Evolutionary conservation across 176 grass and related monocot species (phyloP), one percentile per base, ranked within the genome.

Genomic region (Rhynchospora pubera): DNA sequence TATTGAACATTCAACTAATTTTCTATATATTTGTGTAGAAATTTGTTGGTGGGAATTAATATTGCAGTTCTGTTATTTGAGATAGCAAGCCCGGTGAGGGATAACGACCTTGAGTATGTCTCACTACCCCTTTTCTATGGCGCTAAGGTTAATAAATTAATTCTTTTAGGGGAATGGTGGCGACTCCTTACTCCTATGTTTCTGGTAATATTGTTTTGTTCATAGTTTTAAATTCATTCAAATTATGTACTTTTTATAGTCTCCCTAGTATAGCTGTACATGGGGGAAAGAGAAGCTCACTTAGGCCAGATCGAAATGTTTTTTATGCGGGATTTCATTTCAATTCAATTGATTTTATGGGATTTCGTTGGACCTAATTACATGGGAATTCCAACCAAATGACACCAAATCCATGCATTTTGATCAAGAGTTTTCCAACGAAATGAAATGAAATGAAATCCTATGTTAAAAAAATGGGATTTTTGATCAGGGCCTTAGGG

Each of bases 141-240:
- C 71, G 90, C 88, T 30, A 94, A 94, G 86, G 86, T 94, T 73
- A 94, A 94, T 65, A 85, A 90, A 57, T 64, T 94, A 62, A 94
- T 94, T 82, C 88, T 94, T 80, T 87, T 87, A 16, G 93, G 93
- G 44, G 93, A 94, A 78, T 94, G 93, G 93, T 94, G 93, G 93
- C 86, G 93, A 78, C 83, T 94, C 65, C 55, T 94, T 57, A 94
- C 93, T 51, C 93, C 93, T 60, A 94, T 94, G 93, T 94, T 89
- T 77, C 85, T 94, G 89, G 93, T 94, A 94, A 65, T 16, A 23
- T 23, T 79, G 2, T 24, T 65, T 78, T 79, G 10, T 48, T 62
- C 53, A 23, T 32, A n/a, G 24, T 79, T 34, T 82, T 5, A 2
- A 15, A 13, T 66, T 52, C 18, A 32, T 7, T 22, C 13, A 76